Percentiles rank a stretch among this genome's conserved stretches.
Conservation (phyloP, 164 flowering plant genomes). For the Vitis vinifera region DNA sequence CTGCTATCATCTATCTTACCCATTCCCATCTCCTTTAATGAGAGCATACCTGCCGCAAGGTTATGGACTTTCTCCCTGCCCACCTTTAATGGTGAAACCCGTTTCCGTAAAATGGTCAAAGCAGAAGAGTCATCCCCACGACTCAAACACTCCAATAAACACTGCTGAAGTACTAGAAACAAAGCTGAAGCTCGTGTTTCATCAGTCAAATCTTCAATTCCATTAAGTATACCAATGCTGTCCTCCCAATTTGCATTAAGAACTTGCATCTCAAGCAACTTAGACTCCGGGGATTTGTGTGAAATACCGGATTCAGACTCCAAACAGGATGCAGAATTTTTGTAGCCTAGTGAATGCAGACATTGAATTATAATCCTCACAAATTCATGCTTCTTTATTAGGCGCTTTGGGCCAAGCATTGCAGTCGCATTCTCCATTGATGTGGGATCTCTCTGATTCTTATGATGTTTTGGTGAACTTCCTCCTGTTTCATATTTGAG, state of each 20-base stretch:
- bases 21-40: conserved; percentile 32
- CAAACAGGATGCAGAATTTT: conserved; percentile 56
- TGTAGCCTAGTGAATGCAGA: conserved; percentile 72
- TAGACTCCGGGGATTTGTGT: conserved; percentile 38
- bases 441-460: not conserved
- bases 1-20: conserved; percentile 27
- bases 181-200: conserved; percentile 52
- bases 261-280: conserved; percentile 47
- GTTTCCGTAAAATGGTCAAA: conserved; percentile 46
- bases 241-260: conserved; percentile 64
- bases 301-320: conserved; percentile 73
- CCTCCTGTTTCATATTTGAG: not conserved
- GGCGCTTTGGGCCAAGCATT: conserved; percentile 52
- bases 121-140: conserved; percentile 55
- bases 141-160: conserved; percentile 54
- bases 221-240: conserved; percentile 40
- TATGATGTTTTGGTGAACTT: conserved; percentile 4
- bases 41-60: conserved; percentile 53
- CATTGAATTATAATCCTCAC: conserved; percentile 64
- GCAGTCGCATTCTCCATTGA: conserved; percentile 33
- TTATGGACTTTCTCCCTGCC: conserved; percentile 49
- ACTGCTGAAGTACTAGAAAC: conserved; percentile 59
- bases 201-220: conserved; percentile 38
- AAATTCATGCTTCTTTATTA: conserved; percentile 65
- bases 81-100: conserved; percentile 37